Evolutionary conservation across 768 basidiomycete species (phyloP), one percentile per base, ranked within the genome.

Genomic region (Mycena vulgaris): DNA sequence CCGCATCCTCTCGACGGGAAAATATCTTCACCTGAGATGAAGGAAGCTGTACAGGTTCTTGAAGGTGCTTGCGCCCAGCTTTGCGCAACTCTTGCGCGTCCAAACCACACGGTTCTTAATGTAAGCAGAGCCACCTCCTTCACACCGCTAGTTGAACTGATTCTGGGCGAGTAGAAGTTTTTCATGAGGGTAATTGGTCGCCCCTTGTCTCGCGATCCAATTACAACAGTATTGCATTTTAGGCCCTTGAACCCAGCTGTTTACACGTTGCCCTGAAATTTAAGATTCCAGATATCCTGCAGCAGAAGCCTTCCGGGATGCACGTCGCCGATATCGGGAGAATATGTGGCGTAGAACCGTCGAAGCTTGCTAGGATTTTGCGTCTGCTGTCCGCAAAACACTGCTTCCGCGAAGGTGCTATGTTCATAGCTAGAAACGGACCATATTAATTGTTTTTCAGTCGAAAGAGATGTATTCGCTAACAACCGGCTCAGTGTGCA

Each of bases 401-500:
- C n/a, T n/a, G n/a, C n/a, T n/a, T n/a, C n/a, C n/a, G n/a, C n/a
- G n/a, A n/a, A n/a, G n/a, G n/a, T n/a, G n/a, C n/a, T n/a, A n/a
- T n/a, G n/a, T n/a, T n/a, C n/a, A n/a, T n/a, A n/a, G n/a, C n/a
- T n/a, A n/a, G n/a, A n/a, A n/a, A n/a, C n/a, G n/a, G n/a, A n/a
- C n/a, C n/a, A n/a, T n/a, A n/a, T n/a, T n/a, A n/a, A n/a, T n/a
- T 27, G 10, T 39, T 6, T 47, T n/a, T 40, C 59, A 78, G 77
- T 78, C 1, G 63, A 69, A 27, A 49, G 65, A 13, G 75, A 78
- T 60, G 70, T 71, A 5, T 80, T 77, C 56, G 72, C 76, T 8
- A 78, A 80, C 68, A 80, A 78, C 37, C 70, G 76, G 10, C 71
- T 80, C 27, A 75, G 73, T 62, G 52, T 75, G 8, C 51, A 73